Conservation (phyloP, 257 asterid species). For the Solanum megistacrolobum region DNA sequence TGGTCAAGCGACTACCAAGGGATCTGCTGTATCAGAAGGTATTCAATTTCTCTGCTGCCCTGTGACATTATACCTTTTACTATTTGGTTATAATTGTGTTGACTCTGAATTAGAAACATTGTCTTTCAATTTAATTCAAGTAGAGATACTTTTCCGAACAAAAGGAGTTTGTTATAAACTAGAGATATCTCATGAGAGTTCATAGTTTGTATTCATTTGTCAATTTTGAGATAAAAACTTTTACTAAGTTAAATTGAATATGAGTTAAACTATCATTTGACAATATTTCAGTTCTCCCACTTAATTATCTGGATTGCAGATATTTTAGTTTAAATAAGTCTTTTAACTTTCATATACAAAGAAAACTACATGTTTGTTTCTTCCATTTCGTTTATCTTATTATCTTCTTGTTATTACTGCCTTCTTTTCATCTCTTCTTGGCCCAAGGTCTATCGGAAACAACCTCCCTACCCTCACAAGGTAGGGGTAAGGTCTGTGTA, state of each 20-base stretch:
- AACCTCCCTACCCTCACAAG: not conserved
- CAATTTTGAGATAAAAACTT: not conserved
- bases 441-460: not conserved
- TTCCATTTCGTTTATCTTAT: not conserved
- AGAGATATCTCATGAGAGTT: not conserved
- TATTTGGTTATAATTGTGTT: not conserved
- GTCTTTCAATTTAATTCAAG: not conserved
- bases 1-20: constrained; percentile 28
- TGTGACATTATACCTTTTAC: not conserved
- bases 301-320: not conserved
- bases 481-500: not conserved
- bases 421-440: not conserved
- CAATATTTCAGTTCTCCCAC: not conserved
- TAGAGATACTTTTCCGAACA: not conserved
- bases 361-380: not conserved
- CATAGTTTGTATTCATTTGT: not conserved
- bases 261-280: not conserved
- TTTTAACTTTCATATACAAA: not conserved
- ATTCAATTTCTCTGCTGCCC: not conserved
- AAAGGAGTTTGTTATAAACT: not conserved
- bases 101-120: not conserved
- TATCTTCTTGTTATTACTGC: not conserved
- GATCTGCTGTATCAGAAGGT: constrained; percentile 67
- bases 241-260: not conserved
- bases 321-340: not conserved